Base-by-base conservation (phyloP, 495 filamentous ascomycete genomes). In the Penicillium daleae region DNA sequence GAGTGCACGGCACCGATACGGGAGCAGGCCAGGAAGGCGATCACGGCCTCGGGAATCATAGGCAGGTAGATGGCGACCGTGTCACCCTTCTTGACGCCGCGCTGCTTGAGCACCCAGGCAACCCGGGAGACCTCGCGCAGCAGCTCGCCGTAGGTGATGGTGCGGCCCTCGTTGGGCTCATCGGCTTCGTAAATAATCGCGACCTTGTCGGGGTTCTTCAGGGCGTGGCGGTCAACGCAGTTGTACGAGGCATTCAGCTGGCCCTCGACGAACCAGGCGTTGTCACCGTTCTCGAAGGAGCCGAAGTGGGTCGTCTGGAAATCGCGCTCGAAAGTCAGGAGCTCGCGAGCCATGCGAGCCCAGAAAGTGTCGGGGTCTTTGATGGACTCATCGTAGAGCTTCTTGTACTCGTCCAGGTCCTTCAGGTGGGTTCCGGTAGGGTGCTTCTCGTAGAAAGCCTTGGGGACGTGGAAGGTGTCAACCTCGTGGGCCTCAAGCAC, bases 121-220 rank as follows among this genome's bases (percentile, higher is more conserved):
- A 92, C 84, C 72, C 88, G 90, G 59, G 88, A 97, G 8, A 99
- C 96, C 74, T 99, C 86, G 59, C 93, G 88, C 46, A 98, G 87
- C 53, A 99, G 88, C 85, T 99, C 93, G 70, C 89, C 87, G 68
- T 98, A 99, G 63, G 92, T 95, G 70, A 98, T 89, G 26, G 80
- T 92, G 56, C 95, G 92, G 68, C 96, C 94, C 67, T 96, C 90
- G 49, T 80, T 84, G 29, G 89, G 88, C 77, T 98, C 95, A 69
- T 98, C 96, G 56, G 93, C 95, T 78, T 99, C 95, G 80, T 97
- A 99, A 82, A 98, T 97, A 77, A 99, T 96, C 67, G 95, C 95
- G 40, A 93, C 86, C 80, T 87, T 90, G 78, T 97, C 80, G 19
- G 96, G 96, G 79, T 97, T 85, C 78, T 92, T 93, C 80, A 94